Evolutionary conservation across 139 green algal species (phyloP), one percentile per base, ranked within the genome.

Genomic region (Volvox reticuliferus): DNA sequence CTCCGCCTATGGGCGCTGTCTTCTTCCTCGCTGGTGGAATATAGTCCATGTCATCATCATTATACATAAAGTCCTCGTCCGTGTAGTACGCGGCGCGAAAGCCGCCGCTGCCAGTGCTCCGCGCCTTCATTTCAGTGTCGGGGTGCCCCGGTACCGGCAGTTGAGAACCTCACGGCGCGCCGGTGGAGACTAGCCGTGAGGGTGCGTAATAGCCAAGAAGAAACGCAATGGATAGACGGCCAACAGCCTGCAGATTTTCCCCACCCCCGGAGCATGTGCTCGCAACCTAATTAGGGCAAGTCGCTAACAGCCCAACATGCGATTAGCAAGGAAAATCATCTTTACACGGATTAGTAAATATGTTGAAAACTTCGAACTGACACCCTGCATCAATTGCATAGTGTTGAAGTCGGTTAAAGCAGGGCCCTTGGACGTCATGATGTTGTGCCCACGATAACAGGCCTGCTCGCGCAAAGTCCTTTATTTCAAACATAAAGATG

Each of bases 1-100:
- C 81, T 86, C 79, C 79, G 50, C 73, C 12, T 26, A 73, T 12
- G n/a, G 37, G 32, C n/a, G 32, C 20, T 30, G 55, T 36, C 86
- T 86, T 91, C 26, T 91, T 91, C 2, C 76, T 76, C 30, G 73
- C 86, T 5, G 75, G 73, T 24, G 86, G 73, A 63, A 89, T 55
- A 28, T 89, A 89, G 55, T 90, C 86, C 71, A 85, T 76, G 55
- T 90, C 86, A 67, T 90, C 86, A n/a, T 90, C 73, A 65, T 67
- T 65, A 79, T 85, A 90, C 55, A 78, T 67, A 19, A 68, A 65
- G 30, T 90, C 86, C 6, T 85, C 86, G 19, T 90, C 85, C 1
- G 37, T n/a, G 21, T 81, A 89, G 22, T 81, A 88, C 16, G 82
- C 35, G 0, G 19, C 30, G 82, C 82, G 63, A 36, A 79, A 88